These are phyloP conservation scores for Fusarium brachygibbosum DNA, from an alignment of 2,329 filamentous ascomycete genomes.

Conservation along the genomic window DNA sequence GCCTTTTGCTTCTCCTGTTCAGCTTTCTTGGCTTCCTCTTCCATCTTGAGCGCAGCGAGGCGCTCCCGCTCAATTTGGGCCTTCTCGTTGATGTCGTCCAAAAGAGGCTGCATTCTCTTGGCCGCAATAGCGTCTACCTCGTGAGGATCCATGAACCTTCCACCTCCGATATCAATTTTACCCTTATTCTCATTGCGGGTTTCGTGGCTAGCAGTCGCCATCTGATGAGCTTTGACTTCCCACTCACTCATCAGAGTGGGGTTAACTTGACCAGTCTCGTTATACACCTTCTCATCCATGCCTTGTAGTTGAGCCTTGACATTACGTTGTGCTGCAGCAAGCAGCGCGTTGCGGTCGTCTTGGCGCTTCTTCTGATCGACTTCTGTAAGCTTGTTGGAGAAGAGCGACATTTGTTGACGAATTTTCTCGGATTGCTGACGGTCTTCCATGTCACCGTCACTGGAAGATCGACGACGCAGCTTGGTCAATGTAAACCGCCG, in stretches of 20 bases:
- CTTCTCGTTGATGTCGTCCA: constrained; percentile 86
- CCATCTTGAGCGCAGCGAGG: constrained; percentile 73
- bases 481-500: constrained; percentile 67
- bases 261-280: constrained; percentile 80
- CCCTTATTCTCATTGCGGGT: constrained; percentile 67
- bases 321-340: constrained; percentile 86
- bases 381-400: constrained; percentile 75
- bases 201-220: constrained; percentile 75
- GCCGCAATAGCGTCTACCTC: constrained; percentile 85
- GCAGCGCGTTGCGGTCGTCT: constrained; percentile 79
- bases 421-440: constrained; percentile 79
- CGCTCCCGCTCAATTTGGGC: constrained; percentile 79
- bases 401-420: constrained; percentile 81
- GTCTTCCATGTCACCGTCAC: constrained; percentile 75
- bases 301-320: constrained; percentile 82
- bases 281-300: constrained; percentile 85
- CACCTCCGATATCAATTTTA: constrained; percentile 80
- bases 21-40: constrained; percentile 69
- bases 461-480: constrained; percentile 74
- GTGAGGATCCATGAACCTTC: constrained; percentile 81
- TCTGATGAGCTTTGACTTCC: constrained; percentile 80
- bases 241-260: constrained; percentile 79
- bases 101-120: constrained; percentile 81
- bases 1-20: constrained; percentile 62
- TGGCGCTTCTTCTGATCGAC: constrained; percentile 81